Conservation (phyloP, 2,329 filamentous ascomycete species). For the Leptodontidium sp. region DNA sequence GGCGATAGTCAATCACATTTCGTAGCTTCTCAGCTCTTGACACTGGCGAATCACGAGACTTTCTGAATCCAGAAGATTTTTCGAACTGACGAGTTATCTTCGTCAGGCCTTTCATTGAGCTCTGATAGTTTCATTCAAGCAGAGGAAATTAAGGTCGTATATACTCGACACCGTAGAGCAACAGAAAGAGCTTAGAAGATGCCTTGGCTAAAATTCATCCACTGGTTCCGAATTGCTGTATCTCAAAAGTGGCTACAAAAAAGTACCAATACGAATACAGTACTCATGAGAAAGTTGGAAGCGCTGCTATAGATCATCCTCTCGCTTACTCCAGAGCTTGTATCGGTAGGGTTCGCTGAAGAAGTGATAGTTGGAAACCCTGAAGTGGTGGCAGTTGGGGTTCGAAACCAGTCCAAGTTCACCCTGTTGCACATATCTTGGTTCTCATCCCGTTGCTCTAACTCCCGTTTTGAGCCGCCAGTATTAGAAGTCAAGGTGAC, state of each 20-base stretch:
- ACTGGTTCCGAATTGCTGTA: not conserved
- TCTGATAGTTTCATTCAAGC: no score
- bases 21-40: no score
- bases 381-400: not conserved
- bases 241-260: not conserved
- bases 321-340: not conserved
- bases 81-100: no score
- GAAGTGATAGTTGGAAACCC: not conserved
- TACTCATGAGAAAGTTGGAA: not conserved
- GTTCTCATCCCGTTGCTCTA: not conserved
- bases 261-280: not conserved
- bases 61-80: no score
- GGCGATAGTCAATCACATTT: no score
- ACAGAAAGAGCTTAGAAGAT: no score
- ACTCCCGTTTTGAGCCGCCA: not conserved
- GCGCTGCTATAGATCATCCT: not conserved
- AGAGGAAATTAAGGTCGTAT: no score
- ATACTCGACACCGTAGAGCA: no score
- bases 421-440: constrained; percentile 3
- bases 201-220: no score
- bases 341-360: not conserved
- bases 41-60: no score
- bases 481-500: not conserved
- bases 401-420: constrained; percentile 2
- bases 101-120: no score